These are phyloP conservation scores for Escallonia rubra DNA, from an alignment of 129 eudicot genomes.

Conservation along the genomic window DNA sequence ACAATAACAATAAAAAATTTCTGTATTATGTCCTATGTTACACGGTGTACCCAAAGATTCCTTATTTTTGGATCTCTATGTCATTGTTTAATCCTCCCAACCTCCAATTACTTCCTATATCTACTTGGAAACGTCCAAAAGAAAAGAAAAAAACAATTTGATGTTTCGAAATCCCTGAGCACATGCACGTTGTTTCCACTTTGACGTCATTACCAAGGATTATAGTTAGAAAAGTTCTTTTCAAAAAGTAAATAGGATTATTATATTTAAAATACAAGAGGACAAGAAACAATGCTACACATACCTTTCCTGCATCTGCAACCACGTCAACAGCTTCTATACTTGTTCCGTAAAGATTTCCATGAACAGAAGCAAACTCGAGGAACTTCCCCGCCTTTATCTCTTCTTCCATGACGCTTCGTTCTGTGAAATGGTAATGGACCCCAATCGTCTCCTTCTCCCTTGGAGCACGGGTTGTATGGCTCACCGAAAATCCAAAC, in stretches of 20 bases:
- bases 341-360: conserved; percentile 95
- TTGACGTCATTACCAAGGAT: not conserved
- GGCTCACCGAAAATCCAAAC: conserved; percentile 97
- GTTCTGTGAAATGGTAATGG: conserved; percentile 83
- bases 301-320: conserved; percentile 93
- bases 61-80: not conserved
- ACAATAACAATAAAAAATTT: too few relatives aligned
- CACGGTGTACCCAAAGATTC: too few relatives aligned
- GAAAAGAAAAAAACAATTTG: not conserved
- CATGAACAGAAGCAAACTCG: conserved; percentile 92
- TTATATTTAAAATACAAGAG: not conserved
- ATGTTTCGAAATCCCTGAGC: not conserved
- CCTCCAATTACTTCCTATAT: not conserved
- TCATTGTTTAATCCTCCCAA: not conserved
- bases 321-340: conserved; percentile 86
- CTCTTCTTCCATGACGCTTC: conserved; percentile 65
- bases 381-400: conserved; percentile 78
- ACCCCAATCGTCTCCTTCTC: conserved; percentile 68
- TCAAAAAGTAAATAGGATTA: not conserved
- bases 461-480: conserved; percentile 92
- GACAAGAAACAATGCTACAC: not conserved
- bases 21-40: too few relatives aligned
- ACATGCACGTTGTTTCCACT: not conserved
- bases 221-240: not conserved
- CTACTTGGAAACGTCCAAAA: not conserved